phyloP scores from a whole-genome alignment of 1,284 basidiomycete species.

The Butyriboletus appendiculatus region DNA sequence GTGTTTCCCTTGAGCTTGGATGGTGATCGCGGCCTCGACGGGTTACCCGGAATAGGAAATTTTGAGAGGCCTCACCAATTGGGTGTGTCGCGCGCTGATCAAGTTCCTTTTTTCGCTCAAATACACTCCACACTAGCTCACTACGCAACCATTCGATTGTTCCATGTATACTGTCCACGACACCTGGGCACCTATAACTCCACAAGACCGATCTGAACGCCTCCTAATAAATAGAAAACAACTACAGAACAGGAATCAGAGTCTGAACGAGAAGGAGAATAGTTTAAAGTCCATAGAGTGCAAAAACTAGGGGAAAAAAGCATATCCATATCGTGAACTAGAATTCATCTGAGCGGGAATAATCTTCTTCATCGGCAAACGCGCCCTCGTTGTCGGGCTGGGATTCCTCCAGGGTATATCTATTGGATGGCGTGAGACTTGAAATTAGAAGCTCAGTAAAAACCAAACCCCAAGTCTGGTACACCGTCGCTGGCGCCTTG shows the following conservation, averaged over 20 bases:
- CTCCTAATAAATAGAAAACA: slow-evolving; percentile 3
- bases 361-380: slow-evolving; percentile 4
- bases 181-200: too few species aligned
- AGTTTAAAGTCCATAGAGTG: slow-evolving; percentile 4
- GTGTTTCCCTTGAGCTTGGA: slow-evolving; percentile 14
- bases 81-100: slow-evolving; percentile 25
- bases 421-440: slow-evolving; percentile 19
- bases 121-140: too few species aligned
- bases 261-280: slow-evolving; percentile 4
- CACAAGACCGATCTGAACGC: not conserved
- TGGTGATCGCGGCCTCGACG: slow-evolving; percentile 24
- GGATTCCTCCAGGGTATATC: slow-evolving; percentile 11
- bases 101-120: not conserved
- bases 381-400: not conserved
- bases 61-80: slow-evolving; percentile 18
- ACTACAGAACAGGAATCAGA: not conserved
- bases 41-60: not conserved
- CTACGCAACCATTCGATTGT: slow-evolving; percentile 14
- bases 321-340: slow-evolving; percentile 8
- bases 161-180: too few species aligned
- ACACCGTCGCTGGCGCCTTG: not conserved
- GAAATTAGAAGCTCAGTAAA: slow-evolving; percentile 10
- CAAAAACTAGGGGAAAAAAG: not conserved
- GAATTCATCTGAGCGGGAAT: slow-evolving; percentile 4
- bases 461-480: slow-evolving; percentile 18